These are phyloP conservation scores for Begonia masoniana DNA, from an alignment of 306 rosid genomes.

Conservation along the genomic window DNA sequence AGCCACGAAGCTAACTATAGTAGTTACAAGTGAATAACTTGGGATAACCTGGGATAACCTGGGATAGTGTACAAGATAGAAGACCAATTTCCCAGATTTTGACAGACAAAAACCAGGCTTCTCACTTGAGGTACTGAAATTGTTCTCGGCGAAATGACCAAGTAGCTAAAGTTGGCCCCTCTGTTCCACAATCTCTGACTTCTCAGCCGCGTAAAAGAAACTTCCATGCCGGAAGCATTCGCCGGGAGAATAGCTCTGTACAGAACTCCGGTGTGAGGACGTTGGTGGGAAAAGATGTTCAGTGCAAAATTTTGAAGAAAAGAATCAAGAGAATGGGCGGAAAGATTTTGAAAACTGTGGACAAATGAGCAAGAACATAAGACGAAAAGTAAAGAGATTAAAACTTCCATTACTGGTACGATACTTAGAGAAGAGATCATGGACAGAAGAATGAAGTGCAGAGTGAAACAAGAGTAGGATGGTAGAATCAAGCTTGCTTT, in stretches of 20 bases:
- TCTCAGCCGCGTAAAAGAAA: constrained; percentile 51
- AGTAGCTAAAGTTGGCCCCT: too few relatives aligned
- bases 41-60: too few relatives aligned
- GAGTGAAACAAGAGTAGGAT: too few relatives aligned
- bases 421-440: too few relatives aligned
- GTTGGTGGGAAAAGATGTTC: constrained; percentile 26
- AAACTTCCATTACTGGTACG: not conserved
- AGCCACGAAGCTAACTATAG: constrained; percentile 68
- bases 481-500: too few relatives aligned
- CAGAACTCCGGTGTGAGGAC: constrained; percentile 54
- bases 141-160: constrained; percentile 56
- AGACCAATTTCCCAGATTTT: constrained; percentile 65
- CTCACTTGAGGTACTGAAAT: constrained; percentile 54
- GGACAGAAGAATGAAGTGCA: too few relatives aligned
- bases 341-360: constrained; percentile 21
- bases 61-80: constrained; percentile 37
- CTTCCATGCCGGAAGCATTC: constrained; percentile 58
- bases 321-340: constrained; percentile 36
- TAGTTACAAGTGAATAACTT: too few relatives aligned
- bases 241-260: constrained; percentile 41
- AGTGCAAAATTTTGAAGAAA: constrained; percentile 46
- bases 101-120: constrained; percentile 59
- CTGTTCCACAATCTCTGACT: constrained; percentile 56
- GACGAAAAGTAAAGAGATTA: constrained; percentile 20
- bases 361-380: constrained; percentile 23